Percentiles rank a stretch among this genome's conserved stretches.
These are phyloP conservation scores for Schoenoplectus tabernaemontani DNA, from an alignment of 202 grass and related monocot genomes.

Conservation along the genomic window DNA sequence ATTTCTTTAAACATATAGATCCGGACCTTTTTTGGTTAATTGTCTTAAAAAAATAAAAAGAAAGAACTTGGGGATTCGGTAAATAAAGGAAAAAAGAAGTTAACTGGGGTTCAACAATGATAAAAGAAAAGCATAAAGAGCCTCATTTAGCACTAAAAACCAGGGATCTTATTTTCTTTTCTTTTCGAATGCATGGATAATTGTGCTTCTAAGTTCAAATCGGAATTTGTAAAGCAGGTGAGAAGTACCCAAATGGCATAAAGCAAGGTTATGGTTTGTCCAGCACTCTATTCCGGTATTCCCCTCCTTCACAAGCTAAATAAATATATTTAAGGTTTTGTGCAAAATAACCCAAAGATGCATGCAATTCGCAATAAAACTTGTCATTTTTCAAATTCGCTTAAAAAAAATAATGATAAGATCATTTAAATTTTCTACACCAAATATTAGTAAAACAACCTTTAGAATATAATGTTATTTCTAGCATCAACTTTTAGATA, in stretches of 20 bases:
- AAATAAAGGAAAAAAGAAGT: slow-evolving; percentile 25
- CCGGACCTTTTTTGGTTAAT: slow-evolving; percentile 14
- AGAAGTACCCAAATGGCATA: slow-evolving; percentile 28
- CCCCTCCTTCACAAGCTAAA: not conserved
- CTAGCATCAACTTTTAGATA: not conserved
- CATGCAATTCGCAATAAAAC: not conserved
- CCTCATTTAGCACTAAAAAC: slow-evolving; percentile 43
- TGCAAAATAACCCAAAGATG: not conserved
- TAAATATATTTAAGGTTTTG: not conserved
- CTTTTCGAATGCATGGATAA: slow-evolving; percentile 33
- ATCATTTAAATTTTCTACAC: not conserved
- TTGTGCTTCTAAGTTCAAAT: slow-evolving; percentile 46
- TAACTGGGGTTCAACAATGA: slow-evolving; percentile 14
- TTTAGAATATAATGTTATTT: not conserved
- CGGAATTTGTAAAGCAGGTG: slow-evolving; percentile 37
- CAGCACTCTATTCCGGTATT: slow-evolving; percentile 11
- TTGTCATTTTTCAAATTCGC: not conserved
- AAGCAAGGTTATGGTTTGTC: slow-evolving; percentile 14
- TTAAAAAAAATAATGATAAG: not conserved
- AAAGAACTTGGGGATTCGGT: slow-evolving; percentile 19
- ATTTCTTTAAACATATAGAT: not conserved
- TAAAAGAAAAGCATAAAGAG: slow-evolving; percentile 39
- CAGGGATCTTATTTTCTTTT: slow-evolving; percentile 28
- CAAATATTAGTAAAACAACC: not conserved
- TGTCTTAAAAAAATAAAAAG: not conserved